These are phyloP conservation scores for Coniella vitis DNA, from an alignment of 2,329 filamentous ascomycete species.

Conservation along the genomic window DNA sequence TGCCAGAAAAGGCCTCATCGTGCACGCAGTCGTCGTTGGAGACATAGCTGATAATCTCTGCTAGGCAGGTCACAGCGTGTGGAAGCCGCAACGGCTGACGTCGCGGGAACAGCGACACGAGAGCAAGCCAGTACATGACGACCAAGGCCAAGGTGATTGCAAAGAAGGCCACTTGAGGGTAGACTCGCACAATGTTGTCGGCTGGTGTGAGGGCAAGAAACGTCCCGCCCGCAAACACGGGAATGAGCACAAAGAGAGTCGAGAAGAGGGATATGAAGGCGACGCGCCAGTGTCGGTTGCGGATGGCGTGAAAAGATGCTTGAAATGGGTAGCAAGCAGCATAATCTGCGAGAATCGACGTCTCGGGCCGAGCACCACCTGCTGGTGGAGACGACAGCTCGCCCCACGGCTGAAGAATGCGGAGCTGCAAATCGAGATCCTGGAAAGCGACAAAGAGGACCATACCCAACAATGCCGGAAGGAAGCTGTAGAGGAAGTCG, in stretches of 20 bases:
- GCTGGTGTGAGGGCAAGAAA: slow-evolving; percentile 66
- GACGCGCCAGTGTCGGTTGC: slow-evolving; percentile 59
- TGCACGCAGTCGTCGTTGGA: slow-evolving; percentile 64
- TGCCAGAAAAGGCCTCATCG: slow-evolving; percentile 67
- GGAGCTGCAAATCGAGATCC: slow-evolving; percentile 57
- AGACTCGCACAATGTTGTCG: slow-evolving; percentile 51
- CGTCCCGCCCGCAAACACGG: slow-evolving; percentile 60
- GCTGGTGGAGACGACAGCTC: slow-evolving; percentile 43
- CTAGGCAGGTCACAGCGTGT: slow-evolving; percentile 64
- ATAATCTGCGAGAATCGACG: slow-evolving; percentile 65
- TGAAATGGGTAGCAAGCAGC: slow-evolving; percentile 58
- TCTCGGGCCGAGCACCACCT: slow-evolving; percentile 54
- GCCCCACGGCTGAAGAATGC: slow-evolving; percentile 63
- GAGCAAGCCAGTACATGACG: slow-evolving; percentile 59
- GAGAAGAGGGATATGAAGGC: slow-evolving; percentile 55
- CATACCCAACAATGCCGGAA: slow-evolving; percentile 62
- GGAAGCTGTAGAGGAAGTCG: slow-evolving; percentile 79
- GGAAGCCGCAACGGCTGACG: slow-evolving; percentile 60
- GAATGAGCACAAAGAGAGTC: slow-evolving; percentile 53
- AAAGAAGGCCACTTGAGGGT: slow-evolving; percentile 66
- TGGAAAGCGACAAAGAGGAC: slow-evolving; percentile 62
- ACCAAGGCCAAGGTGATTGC: slow-evolving; percentile 67
- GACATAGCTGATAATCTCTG: slow-evolving; percentile 72
- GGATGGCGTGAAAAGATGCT: slow-evolving; percentile 48
- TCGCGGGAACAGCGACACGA: slow-evolving; percentile 55